These are phyloP conservation scores for Aspergillus hiratsukae DNA, from an alignment of 2,329 filamentous ascomycete species.

Conservation along the genomic window DNA sequence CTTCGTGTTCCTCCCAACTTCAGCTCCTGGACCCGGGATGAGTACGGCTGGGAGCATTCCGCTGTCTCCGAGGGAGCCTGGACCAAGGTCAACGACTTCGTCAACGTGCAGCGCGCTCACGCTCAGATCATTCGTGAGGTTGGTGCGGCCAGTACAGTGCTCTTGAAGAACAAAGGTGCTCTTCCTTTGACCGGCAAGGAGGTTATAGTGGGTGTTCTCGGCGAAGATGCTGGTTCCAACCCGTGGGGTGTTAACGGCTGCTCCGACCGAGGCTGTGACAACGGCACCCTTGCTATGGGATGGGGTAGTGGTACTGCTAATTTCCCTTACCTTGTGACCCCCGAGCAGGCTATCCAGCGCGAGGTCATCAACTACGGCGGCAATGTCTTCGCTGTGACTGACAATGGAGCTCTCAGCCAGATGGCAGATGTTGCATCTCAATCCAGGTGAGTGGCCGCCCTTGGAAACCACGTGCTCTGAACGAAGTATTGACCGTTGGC, in stretches of 20 bases:
- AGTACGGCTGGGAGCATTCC: slow-evolving; percentile 64
- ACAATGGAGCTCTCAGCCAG: slow-evolving; percentile 53
- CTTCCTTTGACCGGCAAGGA: slow-evolving; percentile 73
- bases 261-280: slow-evolving; percentile 59
- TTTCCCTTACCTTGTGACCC: slow-evolving; percentile 61
- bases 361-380: slow-evolving; percentile 62
- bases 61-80: slow-evolving; percentile 56
- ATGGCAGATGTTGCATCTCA: slow-evolving; percentile 50
- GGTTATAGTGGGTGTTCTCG: slow-evolving; percentile 70
- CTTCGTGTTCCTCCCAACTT: slow-evolving; percentile 66
- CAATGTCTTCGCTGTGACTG: slow-evolving; percentile 57
- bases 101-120: slow-evolving; percentile 79
- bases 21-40: slow-evolving; percentile 78
- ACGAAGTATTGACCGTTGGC: neutral
- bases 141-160: slow-evolving; percentile 74
- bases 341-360: slow-evolving; percentile 61
- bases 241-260: slow-evolving; percentile 75
- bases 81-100: slow-evolving; percentile 70
- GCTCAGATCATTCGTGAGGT: slow-evolving; percentile 67
- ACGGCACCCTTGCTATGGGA: slow-evolving; percentile 59
- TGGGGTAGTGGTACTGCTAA: slow-evolving; percentile 59
- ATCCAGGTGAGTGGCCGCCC: slow-evolving; percentile 30
- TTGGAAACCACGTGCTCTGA: neutral
- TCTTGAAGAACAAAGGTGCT: slow-evolving; percentile 77
- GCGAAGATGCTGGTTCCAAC: slow-evolving; percentile 76